Percentiles rank a stretch among this genome's conserved stretches.
Conservation (phyloP, 768 basidiomycete species). For the Boletellus ananas region DNA sequence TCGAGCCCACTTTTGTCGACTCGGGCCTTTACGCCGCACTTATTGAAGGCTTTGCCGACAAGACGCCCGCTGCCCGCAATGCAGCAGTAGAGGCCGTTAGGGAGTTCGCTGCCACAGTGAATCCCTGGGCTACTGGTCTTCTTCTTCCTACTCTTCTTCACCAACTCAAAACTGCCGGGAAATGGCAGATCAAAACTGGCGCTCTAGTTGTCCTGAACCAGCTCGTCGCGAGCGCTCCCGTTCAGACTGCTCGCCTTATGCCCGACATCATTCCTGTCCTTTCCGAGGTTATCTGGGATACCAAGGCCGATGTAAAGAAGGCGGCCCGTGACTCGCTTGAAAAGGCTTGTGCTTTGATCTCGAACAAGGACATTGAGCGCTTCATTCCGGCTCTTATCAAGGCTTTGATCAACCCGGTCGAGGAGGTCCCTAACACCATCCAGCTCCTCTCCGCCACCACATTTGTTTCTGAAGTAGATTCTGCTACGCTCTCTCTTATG, state of each 20-base stretch:
- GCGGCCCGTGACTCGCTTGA: constrained; percentile 92
- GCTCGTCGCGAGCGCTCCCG: constrained; percentile 77
- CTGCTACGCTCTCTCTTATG: constrained; percentile 95
- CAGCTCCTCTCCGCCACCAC: constrained; percentile 95
- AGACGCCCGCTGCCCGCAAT: constrained; percentile 82
- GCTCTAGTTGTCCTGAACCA: constrained; percentile 79
- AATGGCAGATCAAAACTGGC: constrained; percentile 96
- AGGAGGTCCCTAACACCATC: constrained; percentile 96
- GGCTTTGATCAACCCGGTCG: constrained; percentile 97
- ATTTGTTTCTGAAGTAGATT: constrained; percentile 99
- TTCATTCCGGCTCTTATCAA: constrained; percentile 98
- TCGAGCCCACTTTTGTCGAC: constrained; percentile 86
- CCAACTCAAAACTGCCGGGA: constrained; percentile 93
- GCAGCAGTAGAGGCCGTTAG: constrained; percentile 83
- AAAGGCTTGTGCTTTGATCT: constrained; percentile 89
- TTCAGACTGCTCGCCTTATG: constrained; percentile 84
- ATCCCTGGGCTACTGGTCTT: constrained; percentile 82
- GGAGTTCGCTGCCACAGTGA: constrained; percentile 71
- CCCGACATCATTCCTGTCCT: constrained; percentile 94
- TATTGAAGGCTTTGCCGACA: constrained; percentile 92
- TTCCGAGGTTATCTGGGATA: constrained; percentile 96
- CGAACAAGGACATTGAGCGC: constrained; percentile 97
- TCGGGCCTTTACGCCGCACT: constrained; percentile 85
- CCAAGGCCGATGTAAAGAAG: constrained; percentile 98
- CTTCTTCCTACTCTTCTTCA: constrained; percentile 86